A percentile compares a stretch with the other conserved stretches of the same genome.
Evolutionary conservation across 2,329 filamentous ascomycete genomes (phyloP).

Genomic region (Phialemonium atrogriseum): DNA sequence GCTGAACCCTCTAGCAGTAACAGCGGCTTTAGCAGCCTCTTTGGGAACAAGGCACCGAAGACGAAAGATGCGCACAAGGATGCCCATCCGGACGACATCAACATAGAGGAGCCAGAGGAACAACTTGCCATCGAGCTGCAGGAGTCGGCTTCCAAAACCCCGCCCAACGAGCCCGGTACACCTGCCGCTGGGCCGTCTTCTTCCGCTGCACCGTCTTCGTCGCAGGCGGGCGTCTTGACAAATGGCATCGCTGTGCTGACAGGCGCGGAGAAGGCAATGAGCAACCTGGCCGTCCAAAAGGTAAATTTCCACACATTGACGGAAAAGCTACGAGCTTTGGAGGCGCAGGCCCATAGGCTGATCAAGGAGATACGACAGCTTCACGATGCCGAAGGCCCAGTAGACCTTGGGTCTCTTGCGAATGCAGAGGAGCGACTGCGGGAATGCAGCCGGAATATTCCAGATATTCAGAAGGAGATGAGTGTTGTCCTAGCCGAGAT

Average conservation of each 20-base stretch:
- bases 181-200: constrained; percentile 4
- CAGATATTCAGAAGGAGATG: constrained; percentile 25
- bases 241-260: constrained; percentile 3
- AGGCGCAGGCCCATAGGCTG: constrained; percentile 20
- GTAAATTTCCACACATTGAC: constrained; percentile 24
- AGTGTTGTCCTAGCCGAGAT: constrained; percentile 27
- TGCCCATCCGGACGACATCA: constrained; percentile 37
- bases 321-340: constrained; percentile 22
- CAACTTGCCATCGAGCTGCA: constrained; percentile 21
- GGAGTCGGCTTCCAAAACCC: constrained; percentile 10
- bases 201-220: not conserved
- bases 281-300: constrained; percentile 20
- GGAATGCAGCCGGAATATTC: constrained; percentile 21
- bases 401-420: constrained; percentile 11
- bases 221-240: not conserved
- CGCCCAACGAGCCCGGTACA: constrained; percentile 6
- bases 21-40: constrained; percentile 11
- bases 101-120: constrained; percentile 36
- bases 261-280: constrained; percentile 9
- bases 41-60: constrained; percentile 11
- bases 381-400: constrained; percentile 12
- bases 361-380: constrained; percentile 21
- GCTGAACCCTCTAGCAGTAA: too few species aligned
- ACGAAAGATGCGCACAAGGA: constrained; percentile 18
- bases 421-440: constrained; percentile 21